Percentiles rank a stretch among this genome's conserved stretches.
These are phyloP conservation scores for Scheffersomyces lignicola DNA, from an alignment of 1,139 yeast genomes.

Conservation along the genomic window DNA sequence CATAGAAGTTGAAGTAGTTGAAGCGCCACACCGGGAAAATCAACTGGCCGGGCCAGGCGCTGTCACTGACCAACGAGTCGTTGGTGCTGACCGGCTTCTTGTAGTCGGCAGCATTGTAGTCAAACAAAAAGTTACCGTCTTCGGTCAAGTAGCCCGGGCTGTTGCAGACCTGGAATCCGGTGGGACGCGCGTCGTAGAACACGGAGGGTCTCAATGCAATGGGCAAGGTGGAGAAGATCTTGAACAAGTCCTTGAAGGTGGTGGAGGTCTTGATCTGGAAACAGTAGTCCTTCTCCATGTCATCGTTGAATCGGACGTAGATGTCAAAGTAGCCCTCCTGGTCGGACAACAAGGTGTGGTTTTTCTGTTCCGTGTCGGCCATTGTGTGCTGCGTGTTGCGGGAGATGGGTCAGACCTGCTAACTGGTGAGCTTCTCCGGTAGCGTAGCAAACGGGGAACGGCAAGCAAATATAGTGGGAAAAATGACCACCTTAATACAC, in stretches of 20 bases:
- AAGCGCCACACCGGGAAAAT: conserved; percentile 77
- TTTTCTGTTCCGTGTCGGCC: conserved; percentile 18
- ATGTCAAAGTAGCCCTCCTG: conserved; percentile 50
- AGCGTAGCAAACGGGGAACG: too few species aligned
- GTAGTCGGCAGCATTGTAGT: conserved; percentile 53
- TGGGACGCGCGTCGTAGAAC: conserved; percentile 65
- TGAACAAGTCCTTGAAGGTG: conserved; percentile 56
- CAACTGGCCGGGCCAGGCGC: conserved; percentile 88
- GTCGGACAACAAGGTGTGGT: conserved; percentile 15
- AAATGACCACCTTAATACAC: too few species aligned
- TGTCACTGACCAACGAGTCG: conserved; percentile 52
- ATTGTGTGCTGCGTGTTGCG: too few species aligned
- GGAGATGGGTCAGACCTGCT: too few species aligned
- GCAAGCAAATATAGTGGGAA: too few species aligned
- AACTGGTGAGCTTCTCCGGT: too few species aligned
- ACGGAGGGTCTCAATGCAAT: conserved; percentile 77
- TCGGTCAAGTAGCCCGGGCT: conserved; percentile 85
- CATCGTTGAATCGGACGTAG: conserved; percentile 82
- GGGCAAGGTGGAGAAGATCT: conserved; percentile 67
- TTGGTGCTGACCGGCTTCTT: conserved; percentile 40
- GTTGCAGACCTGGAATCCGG: conserved; percentile 64
- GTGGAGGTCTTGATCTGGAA: conserved; percentile 65
- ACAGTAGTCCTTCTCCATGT: conserved; percentile 85
- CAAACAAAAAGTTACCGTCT: conserved; percentile 77
- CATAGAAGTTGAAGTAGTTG: conserved; percentile 48